Evolutionary conservation across 306 rosid species (phyloP).

Genomic region (Corylus avellana): DNA sequence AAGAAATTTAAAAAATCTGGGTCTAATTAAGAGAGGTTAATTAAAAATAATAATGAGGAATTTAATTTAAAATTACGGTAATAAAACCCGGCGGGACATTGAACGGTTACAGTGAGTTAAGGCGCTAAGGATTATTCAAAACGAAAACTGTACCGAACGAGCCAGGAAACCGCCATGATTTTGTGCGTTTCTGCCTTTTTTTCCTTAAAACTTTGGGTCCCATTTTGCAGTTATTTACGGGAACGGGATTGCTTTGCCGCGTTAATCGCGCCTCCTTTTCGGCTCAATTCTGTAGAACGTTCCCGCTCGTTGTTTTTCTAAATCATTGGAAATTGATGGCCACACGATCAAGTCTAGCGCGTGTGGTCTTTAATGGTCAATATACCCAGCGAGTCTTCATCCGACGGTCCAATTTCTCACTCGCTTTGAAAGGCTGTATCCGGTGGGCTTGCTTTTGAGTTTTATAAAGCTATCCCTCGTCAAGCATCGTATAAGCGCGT

Average conservation of each 20-base stretch:
- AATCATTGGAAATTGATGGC: background rate
- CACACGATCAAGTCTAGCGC: background rate
- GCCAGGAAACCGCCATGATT: slow-evolving; percentile 33
- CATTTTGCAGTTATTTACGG: slow-evolving; percentile 31
- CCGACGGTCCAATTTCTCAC: background rate
- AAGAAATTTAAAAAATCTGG: too few relatives aligned
- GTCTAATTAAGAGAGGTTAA: too few relatives aligned
- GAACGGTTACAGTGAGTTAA: background rate
- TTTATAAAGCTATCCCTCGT: background rate
- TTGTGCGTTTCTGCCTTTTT: background rate
- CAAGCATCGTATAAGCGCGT: background rate
- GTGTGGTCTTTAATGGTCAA: background rate
- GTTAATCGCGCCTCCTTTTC: slow-evolving; percentile 45
- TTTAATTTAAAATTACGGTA: too few relatives aligned
- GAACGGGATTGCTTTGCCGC: slow-evolving; percentile 38
- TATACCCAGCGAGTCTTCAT: background rate
- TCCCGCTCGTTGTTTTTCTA: slow-evolving; percentile 8
- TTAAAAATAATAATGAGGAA: too few relatives aligned
- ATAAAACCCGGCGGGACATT: too few relatives aligned
- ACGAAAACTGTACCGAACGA: slow-evolving; percentile 17
- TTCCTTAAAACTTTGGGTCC: background rate
- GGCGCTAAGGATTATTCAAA: slow-evolving; percentile 44
- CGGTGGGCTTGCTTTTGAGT: too few relatives aligned
- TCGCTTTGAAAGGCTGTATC: background rate
- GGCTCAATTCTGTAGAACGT: slow-evolving; percentile 14